These are phyloP conservation scores for Ceratorhiza oryzae-sativae DNA, from an alignment of 1,284 basidiomycete genomes.

Conservation along the genomic window DNA sequence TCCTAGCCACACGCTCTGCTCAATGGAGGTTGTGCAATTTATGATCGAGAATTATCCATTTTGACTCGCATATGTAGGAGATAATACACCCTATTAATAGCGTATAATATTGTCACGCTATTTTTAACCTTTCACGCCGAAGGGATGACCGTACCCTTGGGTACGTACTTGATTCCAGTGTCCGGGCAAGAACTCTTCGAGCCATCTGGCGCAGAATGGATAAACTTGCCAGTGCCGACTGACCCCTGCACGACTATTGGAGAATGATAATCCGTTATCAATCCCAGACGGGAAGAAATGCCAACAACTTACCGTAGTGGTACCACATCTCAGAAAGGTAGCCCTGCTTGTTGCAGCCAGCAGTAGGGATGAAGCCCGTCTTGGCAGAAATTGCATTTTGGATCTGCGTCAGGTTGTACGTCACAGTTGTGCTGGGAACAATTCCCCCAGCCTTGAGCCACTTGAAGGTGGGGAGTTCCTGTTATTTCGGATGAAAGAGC, in stretches of 20 bases:
- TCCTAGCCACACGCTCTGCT: too few species aligned
- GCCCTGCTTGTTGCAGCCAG: conserved; percentile 28
- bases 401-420: conserved; percentile 50
- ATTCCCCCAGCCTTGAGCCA: conserved; percentile 51
- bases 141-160: conserved; percentile 33
- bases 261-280: neutral
- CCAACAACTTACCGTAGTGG: conserved; percentile 24
- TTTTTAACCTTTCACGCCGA: neutral
- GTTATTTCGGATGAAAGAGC: neutral
- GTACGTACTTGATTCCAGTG: conserved; percentile 38
- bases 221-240: conserved; percentile 33
- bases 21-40: too few species aligned
- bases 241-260: conserved; percentile 33
- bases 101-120: neutral
- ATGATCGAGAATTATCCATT: too few species aligned
- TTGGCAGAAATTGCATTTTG: conserved; percentile 38
- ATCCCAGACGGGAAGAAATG: neutral
- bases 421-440: conserved; percentile 47
- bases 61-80: too few species aligned
- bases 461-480: conserved; percentile 49
- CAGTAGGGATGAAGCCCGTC: conserved; percentile 38
- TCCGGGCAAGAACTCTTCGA: conserved; percentile 34
- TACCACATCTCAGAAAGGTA: conserved; percentile 38
- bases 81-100: too few species aligned
- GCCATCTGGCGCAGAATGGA: conserved; percentile 33